Percentiles rank a stretch among this genome's conserved stretches.
These are phyloP conservation scores for Coemansia sp. DNA, from an alignment of 192 early-diverging fungal species.

Conservation along the genomic window DNA sequence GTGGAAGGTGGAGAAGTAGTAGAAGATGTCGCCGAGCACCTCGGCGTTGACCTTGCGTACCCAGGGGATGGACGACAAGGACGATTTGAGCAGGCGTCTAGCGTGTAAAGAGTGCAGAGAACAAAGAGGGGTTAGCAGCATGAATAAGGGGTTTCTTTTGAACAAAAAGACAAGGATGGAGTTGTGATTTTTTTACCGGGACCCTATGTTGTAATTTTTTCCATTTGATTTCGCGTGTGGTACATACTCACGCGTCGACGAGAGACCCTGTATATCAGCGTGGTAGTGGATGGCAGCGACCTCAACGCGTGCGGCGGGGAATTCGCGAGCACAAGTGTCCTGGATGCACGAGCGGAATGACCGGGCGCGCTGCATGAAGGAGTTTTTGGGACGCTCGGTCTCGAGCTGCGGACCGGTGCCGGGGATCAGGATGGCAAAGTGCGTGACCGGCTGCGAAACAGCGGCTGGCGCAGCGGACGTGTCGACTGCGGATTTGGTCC, in stretches of 20 bases:
- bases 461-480: too few species aligned
- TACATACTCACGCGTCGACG: constrained; percentile 23
- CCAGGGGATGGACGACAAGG: constrained; percentile 52
- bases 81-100: constrained; percentile 35
- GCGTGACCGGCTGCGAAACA: constrained; percentile 20
- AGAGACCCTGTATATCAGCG: constrained; percentile 30
- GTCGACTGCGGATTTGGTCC: too few species aligned
- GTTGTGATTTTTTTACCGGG: too few species aligned
- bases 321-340: constrained; percentile 22
- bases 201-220: constrained; percentile 20
- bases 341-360: constrained; percentile 21
- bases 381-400: constrained; percentile 37
- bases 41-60: constrained; percentile 48
- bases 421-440: constrained; percentile 41
- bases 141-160: too few species aligned
- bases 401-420: constrained; percentile 48
- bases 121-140: too few species aligned
- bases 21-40: constrained; percentile 46
- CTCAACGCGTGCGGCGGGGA: constrained; percentile 15
- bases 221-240: constrained; percentile 30
- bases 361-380: constrained; percentile 28
- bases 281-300: constrained; percentile 38
- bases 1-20: constrained; percentile 48
- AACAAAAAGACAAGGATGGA: too few species aligned
- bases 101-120: too few species aligned